Percentiles rank a stretch among this genome's conserved stretches.
phyloP scores from a whole-genome alignment of 306 rosid species.

The barrel medic (Medicago truncatula) region MtrunA17r5.0-ANR NC_053044.1:23723501-23724000 shows the following conservation, averaged over 20 bases:
- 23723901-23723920: too few species aligned
- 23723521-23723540: constrained; percentile 20
- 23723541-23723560: constrained; percentile 55
- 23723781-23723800: not conserved
- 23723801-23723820: too few species aligned
- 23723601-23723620: constrained; percentile 80
- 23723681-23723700: constrained; percentile 75
- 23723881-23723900: too few species aligned
- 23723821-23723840: too few species aligned
- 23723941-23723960: too few species aligned
- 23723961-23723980: not conserved
- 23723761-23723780: not conserved
- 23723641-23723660: constrained; percentile 88
- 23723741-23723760: not conserved
- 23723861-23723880: too few species aligned
- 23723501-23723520: not conserved
- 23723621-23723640: constrained; percentile 79
- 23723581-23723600: constrained; percentile 79
- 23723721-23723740: not conserved
- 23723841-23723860: too few species aligned
- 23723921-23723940: too few species aligned
- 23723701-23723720: constrained; percentile 79
- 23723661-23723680: constrained; percentile 90
- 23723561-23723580: constrained; percentile 93
- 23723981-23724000: not conserved